Evolutionary conservation across 1,284 basidiomycete genomes (phyloP), one percentile per base, ranked within the genome.

Genomic region (Coniferiporia weirii): DNA sequence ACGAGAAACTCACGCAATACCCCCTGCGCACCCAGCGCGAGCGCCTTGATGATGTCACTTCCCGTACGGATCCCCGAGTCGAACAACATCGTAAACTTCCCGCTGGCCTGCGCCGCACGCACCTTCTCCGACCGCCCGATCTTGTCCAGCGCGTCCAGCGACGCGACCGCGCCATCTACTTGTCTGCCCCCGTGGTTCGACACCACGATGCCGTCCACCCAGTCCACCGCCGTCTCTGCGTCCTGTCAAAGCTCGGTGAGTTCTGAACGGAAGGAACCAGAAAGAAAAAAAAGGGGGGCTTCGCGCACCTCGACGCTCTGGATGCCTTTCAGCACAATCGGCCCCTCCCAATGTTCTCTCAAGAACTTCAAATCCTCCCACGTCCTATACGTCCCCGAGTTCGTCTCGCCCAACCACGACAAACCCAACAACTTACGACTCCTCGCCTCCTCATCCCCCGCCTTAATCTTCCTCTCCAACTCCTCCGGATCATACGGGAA

Each of bases 181-280:
- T 93, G 91, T 35, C 90, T 78, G 1, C 89, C 54, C 84, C 87
- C 91, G 66, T 94, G 91, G 67, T 93, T 93, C 5, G 85, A 89
- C 8, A 93, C 86, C 32, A 93, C 71, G 61, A 94, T 87, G 1
- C 86, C 91, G 63, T 93, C 83, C 9, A 84, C 77, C 1, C 78
- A 67, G 19, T 85, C 81, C 8, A 90, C 66, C 0, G 87, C 87
- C 62, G 78, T 79, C 64, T 85, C 80, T 1, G 89, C 89, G 66
- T 92, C 89, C 76, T 89, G 5, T 27, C 27, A 27, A n/a, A n/a
- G n/a, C n/a, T n/a, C n/a, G n/a, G n/a, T 27, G 27, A 27, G 27
- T 27, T 27, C 2, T 27, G n/a, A n/a, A 2, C 27, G 5, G 27
- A 27, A 5, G 27, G 3, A 27, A 27, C 27, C 27, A 27, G 5